Conservation (phyloP, 306 rosid genomes). For the Cicer arietinum region DNA sequence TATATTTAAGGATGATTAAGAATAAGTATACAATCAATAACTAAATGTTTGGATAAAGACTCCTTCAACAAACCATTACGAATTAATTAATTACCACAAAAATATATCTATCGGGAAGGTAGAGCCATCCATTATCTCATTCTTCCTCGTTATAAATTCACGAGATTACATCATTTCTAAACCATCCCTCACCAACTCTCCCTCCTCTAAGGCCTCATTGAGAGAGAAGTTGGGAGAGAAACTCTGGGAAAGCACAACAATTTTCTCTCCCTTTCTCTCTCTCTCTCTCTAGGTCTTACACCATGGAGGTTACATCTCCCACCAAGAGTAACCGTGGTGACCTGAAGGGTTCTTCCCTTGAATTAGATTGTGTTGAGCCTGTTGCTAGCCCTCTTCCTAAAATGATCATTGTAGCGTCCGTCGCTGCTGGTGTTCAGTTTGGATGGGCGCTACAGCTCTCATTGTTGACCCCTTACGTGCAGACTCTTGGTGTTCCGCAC, state of each 20-base stretch:
- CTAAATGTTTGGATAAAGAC: no score
- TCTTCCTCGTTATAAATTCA: no score
- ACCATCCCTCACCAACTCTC: no score
- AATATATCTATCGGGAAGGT: no score
- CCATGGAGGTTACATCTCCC: not conserved
- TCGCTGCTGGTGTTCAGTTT: conserved; percentile 80
- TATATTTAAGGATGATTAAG: no score
- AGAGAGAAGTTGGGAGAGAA: no score
- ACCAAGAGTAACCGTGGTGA: not conserved
- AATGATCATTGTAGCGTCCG: conserved; percentile 62
- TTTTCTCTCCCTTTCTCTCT: not conserved
- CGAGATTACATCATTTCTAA: no score
- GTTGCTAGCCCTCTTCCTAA: conserved; percentile 31
- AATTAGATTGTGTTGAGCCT: not conserved
- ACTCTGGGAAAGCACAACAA: not conserved
- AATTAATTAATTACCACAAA: no score
- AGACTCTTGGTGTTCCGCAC: conserved; percentile 73
- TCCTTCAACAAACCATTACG: no score
- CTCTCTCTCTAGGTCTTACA: not conserved
- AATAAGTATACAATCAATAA: no score
- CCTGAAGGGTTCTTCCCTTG: conserved; percentile 11
- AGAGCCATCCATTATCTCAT: no score
- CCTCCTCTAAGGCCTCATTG: no score
- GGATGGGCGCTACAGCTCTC: conserved; percentile 91
- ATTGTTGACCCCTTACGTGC: conserved; percentile 73